A percentile compares a stretch with the other conserved stretches of the same genome.
Evolutionary conservation across 768 basidiomycete genomes (phyloP).

Genomic region (Collybia nuda): DNA sequence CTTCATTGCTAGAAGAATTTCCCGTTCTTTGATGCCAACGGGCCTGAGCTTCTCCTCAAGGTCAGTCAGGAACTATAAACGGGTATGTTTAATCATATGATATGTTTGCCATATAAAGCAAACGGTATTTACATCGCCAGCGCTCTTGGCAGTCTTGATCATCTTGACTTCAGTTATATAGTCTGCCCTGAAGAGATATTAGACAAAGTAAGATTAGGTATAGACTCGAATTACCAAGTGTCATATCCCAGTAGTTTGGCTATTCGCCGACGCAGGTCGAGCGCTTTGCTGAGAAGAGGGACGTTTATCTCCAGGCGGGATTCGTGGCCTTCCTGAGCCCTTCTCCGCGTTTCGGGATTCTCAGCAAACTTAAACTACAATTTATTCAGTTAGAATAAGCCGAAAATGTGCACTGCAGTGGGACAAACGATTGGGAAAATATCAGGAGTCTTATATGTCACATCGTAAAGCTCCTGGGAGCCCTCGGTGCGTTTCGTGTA

Average conservation of each 20-base stretch:
- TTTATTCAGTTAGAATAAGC: background rate
- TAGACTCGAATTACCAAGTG: conserved; percentile 52
- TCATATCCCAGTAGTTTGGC: conserved; percentile 68
- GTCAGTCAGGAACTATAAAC: conserved; percentile 69
- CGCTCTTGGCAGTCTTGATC: conserved; percentile 69
- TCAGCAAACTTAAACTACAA: conserved; percentile 78
- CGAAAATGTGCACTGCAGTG: background rate
- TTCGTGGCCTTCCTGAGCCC: conserved; percentile 69
- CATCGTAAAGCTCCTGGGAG: conserved; percentile 60
- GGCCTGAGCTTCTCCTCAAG: conserved; percentile 74
- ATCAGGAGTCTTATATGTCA: conserved; percentile 82
- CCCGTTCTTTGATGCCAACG: conserved; percentile 66
- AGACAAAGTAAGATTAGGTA: background rate
- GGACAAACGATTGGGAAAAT: conserved; percentile 70
- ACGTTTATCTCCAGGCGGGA: conserved; percentile 67
- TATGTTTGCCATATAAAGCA: background rate
- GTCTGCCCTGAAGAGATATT: conserved; percentile 52
- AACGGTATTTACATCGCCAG: conserved; percentile 44
- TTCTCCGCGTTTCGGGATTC: conserved; percentile 64
- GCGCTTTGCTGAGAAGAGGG: conserved; percentile 64
- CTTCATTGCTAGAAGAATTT: conserved; percentile 70
- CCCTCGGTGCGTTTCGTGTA: conserved; percentile 66
- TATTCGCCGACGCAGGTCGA: conserved; percentile 70
- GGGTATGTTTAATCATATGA: conserved; percentile 2
- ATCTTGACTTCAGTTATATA: conserved; percentile 85